phyloP scores from a whole-genome alignment of 805 yeast genomes.

The Ogataea siamensis region DNA sequence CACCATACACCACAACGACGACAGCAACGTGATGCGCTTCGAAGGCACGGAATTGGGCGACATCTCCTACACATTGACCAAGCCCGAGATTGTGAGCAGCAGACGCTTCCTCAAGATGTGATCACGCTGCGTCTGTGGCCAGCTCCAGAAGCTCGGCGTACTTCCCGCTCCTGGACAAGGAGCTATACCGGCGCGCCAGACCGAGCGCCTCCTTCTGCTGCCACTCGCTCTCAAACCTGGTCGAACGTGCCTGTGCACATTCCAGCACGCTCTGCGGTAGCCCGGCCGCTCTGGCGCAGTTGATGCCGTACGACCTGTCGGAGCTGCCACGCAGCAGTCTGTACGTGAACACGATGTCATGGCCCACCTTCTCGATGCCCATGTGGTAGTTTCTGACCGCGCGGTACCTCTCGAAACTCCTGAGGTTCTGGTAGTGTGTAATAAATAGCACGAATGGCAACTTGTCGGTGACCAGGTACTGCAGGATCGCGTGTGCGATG shows the following conservation, averaged over 20 bases:
- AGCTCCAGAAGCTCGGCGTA: constrained; percentile 19
- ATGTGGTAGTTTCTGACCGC: constrained; percentile 63
- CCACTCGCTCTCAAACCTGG: constrained; percentile 23
- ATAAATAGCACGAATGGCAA: constrained; percentile 69
- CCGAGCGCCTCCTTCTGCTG: constrained; percentile 18
- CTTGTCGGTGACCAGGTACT: constrained; percentile 47
- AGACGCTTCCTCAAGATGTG: constrained; percentile 32
- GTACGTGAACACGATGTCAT: constrained; percentile 49
- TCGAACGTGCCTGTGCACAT: constrained; percentile 41
- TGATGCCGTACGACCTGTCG: constrained; percentile 73
- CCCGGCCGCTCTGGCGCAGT: constrained; percentile 78
- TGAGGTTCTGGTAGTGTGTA: constrained; percentile 77
- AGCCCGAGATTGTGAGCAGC: constrained; percentile 30
- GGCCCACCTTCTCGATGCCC: constrained; percentile 44
- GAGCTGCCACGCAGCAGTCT: constrained; percentile 49
- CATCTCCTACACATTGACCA: constrained; percentile 54
- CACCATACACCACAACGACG: constrained; percentile 72
- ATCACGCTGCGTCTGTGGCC: constrained; percentile 19
- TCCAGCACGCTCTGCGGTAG: constrained; percentile 47
- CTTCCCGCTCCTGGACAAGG: constrained; percentile 1
- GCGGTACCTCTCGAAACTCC: constrained; percentile 43
- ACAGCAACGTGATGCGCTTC: constrained; percentile 47
- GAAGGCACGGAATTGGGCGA: constrained; percentile 48
- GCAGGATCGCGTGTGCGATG: constrained; percentile 70
- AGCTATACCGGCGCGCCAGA: constrained; percentile 7